phyloP scores from a whole-genome alignment of 345 rosid genomes.

The Rubroshorea leprosula region DNA sequence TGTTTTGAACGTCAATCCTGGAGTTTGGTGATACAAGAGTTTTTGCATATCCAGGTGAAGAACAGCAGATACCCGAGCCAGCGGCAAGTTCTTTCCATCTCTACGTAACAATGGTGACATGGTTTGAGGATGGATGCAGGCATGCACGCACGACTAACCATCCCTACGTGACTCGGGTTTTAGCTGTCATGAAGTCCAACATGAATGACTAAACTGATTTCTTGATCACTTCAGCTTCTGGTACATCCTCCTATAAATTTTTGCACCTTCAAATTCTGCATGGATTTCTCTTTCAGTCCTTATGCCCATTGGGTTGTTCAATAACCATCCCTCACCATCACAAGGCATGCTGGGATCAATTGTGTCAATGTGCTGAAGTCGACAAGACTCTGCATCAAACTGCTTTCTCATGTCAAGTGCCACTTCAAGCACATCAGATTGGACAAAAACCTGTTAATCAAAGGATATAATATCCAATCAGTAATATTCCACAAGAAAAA shows the following conservation, averaged over 20 bases:
- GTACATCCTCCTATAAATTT: constrained; percentile 74
- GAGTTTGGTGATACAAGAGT: too few relatives aligned
- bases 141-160: too few relatives aligned
- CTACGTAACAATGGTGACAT: too few relatives aligned
- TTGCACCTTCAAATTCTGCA: constrained; percentile 73
- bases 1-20: too few relatives aligned
- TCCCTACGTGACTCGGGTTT: too few relatives aligned
- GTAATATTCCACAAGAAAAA: too few relatives aligned
- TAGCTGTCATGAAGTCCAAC: too few relatives aligned
- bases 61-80: too few relatives aligned
- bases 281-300: constrained; percentile 91
- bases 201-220: background rate
- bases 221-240: constrained; percentile 21
- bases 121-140: too few relatives aligned
- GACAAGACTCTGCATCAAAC: constrained; percentile 44
- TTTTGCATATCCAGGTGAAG: too few relatives aligned
- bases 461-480: too few relatives aligned
- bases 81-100: too few relatives aligned
- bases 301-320: constrained; percentile 72
- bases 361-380: constrained; percentile 42
- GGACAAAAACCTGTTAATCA: constrained; percentile 61
- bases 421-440: constrained; percentile 85
- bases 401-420: constrained; percentile 80
- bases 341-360: constrained; percentile 27
- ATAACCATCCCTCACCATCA: constrained; percentile 66